Conservation (phyloP, 495 filamentous ascomycete species). For the Tuber aestivum region DNA sequence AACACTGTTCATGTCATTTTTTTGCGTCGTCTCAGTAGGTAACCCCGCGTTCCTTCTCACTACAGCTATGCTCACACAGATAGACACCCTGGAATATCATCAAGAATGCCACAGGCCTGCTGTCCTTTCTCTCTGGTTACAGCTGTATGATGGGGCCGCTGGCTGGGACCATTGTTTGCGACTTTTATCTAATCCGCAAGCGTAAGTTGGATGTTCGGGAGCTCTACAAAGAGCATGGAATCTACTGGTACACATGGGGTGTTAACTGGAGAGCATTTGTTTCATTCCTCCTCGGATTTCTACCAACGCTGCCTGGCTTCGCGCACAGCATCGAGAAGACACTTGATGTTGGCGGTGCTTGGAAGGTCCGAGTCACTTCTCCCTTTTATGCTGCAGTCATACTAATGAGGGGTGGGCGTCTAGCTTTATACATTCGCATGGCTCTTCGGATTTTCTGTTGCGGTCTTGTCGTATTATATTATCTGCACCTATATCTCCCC, state of each 20-base stretch:
- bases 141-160: constrained; percentile 49
- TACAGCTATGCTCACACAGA: constrained; percentile 2
- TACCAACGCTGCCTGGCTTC: constrained; percentile 47
- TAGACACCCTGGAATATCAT: constrained; percentile 52
- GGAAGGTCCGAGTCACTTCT: constrained; percentile 35
- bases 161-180: constrained; percentile 48
- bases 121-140: constrained; percentile 49
- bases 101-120: constrained; percentile 46
- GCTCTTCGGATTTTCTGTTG: constrained; percentile 44
- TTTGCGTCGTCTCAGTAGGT: constrained; percentile 45
- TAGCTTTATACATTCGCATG: constrained; percentile 45
- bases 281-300: constrained; percentile 46
- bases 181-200: constrained; percentile 48
- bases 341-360: constrained; percentile 45
- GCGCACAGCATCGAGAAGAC: constrained; percentile 39
- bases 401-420: background rate
- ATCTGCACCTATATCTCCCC: constrained; percentile 46
- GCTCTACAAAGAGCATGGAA: constrained; percentile 45
- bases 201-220: constrained; percentile 43
- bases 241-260: constrained; percentile 48
- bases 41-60: background rate
- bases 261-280: constrained; percentile 46
- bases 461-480: constrained; percentile 44
- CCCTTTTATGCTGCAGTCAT: constrained; percentile 5
- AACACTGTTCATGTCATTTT: constrained; percentile 43